Base-by-base conservation (phyloP, 2,329 filamentous ascomycete genomes). In the Hypoxylon sp. region DNA sequence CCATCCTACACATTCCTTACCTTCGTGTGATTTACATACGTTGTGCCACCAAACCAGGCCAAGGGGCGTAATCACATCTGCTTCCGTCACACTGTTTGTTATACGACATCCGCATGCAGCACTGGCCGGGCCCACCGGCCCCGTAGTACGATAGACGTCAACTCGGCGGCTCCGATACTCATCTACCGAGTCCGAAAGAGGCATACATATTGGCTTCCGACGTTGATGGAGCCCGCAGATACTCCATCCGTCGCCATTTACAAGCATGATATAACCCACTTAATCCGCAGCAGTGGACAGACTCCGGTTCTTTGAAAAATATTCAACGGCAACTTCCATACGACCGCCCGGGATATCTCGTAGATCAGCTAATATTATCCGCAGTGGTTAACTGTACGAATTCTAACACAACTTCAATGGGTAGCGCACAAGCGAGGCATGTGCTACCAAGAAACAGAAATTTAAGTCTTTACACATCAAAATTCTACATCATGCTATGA, bases 21-120 rank as follows among this genome's bases (percentile, higher is more conserved):
- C 24, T 52, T 52, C 9, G 7, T n/a, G 22, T 28, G 22, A 2
- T 46, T 36, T 33, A 22, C 46, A 28, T 30, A 40, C 20, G 16
- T 40, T 40, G 36, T 40, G 36, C 16, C 8, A 40, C 36, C 16
- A 26, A 14, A 40, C 16, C 36, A 40, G 36, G 20, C 36, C 3
- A n/a, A n/a, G n/a, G n/a, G n/a, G 18, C 32, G 30, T 12, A n/a
- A 32, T 44, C 36, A 40, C 20, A 40, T 22, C 11, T 40, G 3
- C 38, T 40, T 32, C 26, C 49, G 49, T 38, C 49, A 28, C 44
- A 52, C 8, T 3, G 24, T n/a, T 12, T 9, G 36, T 53, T 53
- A 53, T 53, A 53, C 51, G 51, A 53, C 51, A 22, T 22, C 36
- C 44, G 14, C 38, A 44, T 50, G 18, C 57, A 44, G 57, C 57